Evolutionary conservation across 73 alveolate genomes (phyloP), one percentile per base, ranked within the genome.

Genomic region (Paraurostyla sp.): DNA sequence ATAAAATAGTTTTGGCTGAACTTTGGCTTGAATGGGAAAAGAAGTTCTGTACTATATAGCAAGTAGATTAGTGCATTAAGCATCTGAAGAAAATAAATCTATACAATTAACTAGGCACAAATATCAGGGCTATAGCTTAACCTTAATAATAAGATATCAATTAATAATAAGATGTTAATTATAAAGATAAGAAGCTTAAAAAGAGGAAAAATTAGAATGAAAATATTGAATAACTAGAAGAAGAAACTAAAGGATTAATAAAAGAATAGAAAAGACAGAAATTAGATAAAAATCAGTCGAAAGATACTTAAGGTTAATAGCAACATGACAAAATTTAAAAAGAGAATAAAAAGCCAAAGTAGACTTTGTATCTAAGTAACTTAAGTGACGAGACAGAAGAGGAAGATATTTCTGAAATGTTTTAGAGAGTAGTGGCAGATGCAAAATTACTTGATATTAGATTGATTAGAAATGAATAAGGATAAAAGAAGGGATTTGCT

Each of bases 21-120:
- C 65, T 83, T 15, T 83, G 92, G 92, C 54, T 83, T 3, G 85
- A 83, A 46, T 83, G 92, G 92, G 92, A 83, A 59, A 83, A 65
- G 45, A 60, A 81, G 91, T 83, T 83, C 65, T 41, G 71, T 1
- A 62, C 69, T 25, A 63, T 63, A 25, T 33, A 83, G 50, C 22
- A 49, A 6, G 43, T 83, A 3, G 92, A 83, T 42, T 36, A 62
- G 40, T 59, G 84, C 58, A 83, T 59, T 7, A 83, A 83, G 38
- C 85, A 63, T 38, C n/a, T 83, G 33, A 83, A 62, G 46, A 63
- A 83, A 45, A 32, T 41, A 23, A 83, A 83, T 45, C 22, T 83
- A 0, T 59, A 42, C 76, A 30, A 73, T 23, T 35, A 36, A 40
- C 41, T 30, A 32, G 81, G 60, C 13, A 73, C 41, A 62, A 62